Conservation (phyloP, 2,329 filamentous ascomycete genomes). For the Geosmithia putterillii region DNA sequence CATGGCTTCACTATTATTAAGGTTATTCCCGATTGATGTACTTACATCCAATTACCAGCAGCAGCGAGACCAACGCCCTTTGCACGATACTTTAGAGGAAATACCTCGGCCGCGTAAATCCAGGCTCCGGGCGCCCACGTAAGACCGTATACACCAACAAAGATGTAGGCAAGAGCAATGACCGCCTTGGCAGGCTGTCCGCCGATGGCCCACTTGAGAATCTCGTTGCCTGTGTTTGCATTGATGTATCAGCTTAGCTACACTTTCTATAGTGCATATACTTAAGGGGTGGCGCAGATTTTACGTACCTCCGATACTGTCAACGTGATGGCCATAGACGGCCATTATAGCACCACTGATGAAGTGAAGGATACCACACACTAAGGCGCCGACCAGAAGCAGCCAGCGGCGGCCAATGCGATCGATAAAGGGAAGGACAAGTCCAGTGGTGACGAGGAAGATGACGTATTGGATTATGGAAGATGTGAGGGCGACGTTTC, state of each 20-base stretch:
- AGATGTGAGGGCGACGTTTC: constrained; percentile 27
- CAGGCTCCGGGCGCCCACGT: constrained; percentile 19
- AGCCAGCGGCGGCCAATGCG: constrained; percentile 33
- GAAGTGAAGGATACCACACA: constrained; percentile 33
- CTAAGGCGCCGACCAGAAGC: constrained; percentile 30
- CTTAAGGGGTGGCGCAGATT: too few species aligned
- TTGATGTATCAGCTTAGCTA: background rate
- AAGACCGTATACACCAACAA: constrained; percentile 20
- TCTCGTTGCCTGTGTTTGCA: constrained; percentile 23
- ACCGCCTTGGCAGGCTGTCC: constrained; percentile 33
- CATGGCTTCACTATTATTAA: background rate
- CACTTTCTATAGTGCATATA: too few species aligned
- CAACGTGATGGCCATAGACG: constrained; percentile 28
- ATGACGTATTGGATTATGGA: constrained; percentile 44
- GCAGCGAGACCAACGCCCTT: constrained; percentile 42
- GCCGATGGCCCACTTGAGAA: constrained; percentile 30
- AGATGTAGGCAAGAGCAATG: constrained; percentile 36
- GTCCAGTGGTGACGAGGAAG: constrained; percentile 38
- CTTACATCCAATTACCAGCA: constrained; percentile 26
- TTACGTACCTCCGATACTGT: constrained; percentile 20
- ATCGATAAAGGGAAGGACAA: constrained; percentile 36
- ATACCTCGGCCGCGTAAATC: constrained; percentile 14
- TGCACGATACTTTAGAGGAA: constrained; percentile 32
- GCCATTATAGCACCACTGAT: constrained; percentile 37
- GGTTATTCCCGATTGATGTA: constrained; percentile 13